phyloP scores from a whole-genome alignment of 352 stramenopile genomes.

The Pythium rhizo-oryzae region DNA sequence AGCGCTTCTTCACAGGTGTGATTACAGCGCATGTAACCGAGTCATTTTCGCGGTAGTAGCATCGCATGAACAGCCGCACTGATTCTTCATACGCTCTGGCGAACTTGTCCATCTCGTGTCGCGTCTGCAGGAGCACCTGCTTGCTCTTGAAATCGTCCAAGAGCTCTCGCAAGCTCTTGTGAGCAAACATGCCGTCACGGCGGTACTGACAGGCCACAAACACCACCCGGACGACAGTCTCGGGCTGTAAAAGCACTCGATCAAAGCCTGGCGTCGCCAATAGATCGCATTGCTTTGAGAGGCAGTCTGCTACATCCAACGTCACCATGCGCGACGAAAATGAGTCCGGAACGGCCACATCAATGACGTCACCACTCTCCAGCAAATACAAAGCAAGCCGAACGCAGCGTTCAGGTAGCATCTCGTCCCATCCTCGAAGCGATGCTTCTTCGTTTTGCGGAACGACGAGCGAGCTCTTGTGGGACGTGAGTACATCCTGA shows the following conservation, averaged over 20 bases:
- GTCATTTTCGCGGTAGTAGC: conserved; percentile 16
- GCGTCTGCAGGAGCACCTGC: conserved; percentile 20
- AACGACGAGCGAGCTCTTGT: neutral
- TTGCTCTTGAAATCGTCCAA: conserved; percentile 22
- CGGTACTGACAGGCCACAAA: conserved; percentile 21
- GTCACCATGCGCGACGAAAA: conserved; percentile 9
- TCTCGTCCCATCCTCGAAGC: conserved; percentile 1
- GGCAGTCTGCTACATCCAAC: conserved; percentile 3
- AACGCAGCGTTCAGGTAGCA: conserved; percentile 1
- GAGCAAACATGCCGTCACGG: conserved; percentile 25
- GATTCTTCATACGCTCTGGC: conserved; percentile 16
- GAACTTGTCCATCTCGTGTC: conserved; percentile 22
- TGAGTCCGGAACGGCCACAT: conserved; percentile 4
- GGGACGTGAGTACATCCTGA: neutral
- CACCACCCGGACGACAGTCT: conserved; percentile 8
- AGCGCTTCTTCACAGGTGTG: neutral
- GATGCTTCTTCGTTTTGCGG: neutral
- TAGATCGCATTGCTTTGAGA: neutral
- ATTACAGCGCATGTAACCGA: conserved; percentile 3
- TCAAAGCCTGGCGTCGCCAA: conserved; percentile 8
- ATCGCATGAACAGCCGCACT: conserved; percentile 16
- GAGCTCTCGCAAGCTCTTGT: conserved; percentile 33
- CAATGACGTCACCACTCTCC: conserved; percentile 9
- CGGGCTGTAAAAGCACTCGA: conserved; percentile 17
- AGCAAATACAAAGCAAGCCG: conserved; percentile 23